Evolutionary conservation across 129 eudicot genomes (phyloP).

Genomic region (sunflower (Helianthus annuus)): HanXRQr2.0-SUNRISE NC_035441.2:61942219-61942718

Average conservation of each 20-base stretch:
- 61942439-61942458: neutral
- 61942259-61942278: constrained; percentile 14
- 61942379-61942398: constrained; percentile 41
- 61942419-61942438: constrained; percentile 21
- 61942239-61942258: constrained; percentile 14
- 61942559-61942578: constrained; percentile 41
- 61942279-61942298: neutral
- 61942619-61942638: neutral
- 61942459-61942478: neutral
- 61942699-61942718: too few species aligned
- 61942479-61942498: neutral
- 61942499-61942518: constrained; percentile 19
- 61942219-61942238: too few species aligned
- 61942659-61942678: too few species aligned
- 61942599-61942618: constrained; percentile 53
- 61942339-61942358: constrained; percentile 42
- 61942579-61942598: constrained; percentile 52
- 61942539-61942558: constrained; percentile 34
- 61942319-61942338: constrained; percentile 55
- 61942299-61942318: neutral
- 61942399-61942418: constrained; percentile 40
- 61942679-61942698: too few species aligned
- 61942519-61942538: constrained; percentile 36
- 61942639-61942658: too few species aligned
- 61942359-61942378: constrained; percentile 37